Percentiles rank a stretch among this genome's conserved stretches.
Conservation (phyloP, 352 stramenopile genomes). For the Globisporangium takayamanum region DNA sequence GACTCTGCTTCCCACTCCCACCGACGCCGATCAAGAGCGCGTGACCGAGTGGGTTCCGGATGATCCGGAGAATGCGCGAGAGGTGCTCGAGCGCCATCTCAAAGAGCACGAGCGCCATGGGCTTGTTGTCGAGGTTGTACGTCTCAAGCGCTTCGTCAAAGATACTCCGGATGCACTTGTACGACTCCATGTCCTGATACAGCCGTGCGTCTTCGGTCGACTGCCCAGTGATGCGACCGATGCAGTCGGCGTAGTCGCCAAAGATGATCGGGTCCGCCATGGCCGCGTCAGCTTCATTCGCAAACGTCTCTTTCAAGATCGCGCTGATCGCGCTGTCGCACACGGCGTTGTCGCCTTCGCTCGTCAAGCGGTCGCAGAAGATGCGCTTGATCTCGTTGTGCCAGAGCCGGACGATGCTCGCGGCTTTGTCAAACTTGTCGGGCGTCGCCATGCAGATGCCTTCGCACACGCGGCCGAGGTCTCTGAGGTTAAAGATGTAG, state of each 20-base stretch:
- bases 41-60: slow-evolving; percentile 89
- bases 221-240: slow-evolving; percentile 60
- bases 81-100: slow-evolving; percentile 94
- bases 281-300: slow-evolving; percentile 51
- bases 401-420: slow-evolving; percentile 87
- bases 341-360: slow-evolving; percentile 73
- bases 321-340: slow-evolving; percentile 72
- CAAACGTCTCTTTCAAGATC: slow-evolving; percentile 73
- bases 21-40: slow-evolving; percentile 92
- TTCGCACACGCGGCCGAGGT: slow-evolving; percentile 92
- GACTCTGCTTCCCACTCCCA: slow-evolving; percentile 92
- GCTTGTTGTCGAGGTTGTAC: slow-evolving; percentile 94
- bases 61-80: slow-evolving; percentile 90
- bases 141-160: slow-evolving; percentile 92
- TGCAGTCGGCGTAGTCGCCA: slow-evolving; percentile 89
- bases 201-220: slow-evolving; percentile 78
- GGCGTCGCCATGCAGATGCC: slow-evolving; percentile 91
- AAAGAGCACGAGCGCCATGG: slow-evolving; percentile 94
- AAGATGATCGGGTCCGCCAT: slow-evolving; percentile 86
- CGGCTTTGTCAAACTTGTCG: slow-evolving; percentile 74
- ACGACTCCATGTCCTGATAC: slow-evolving; percentile 92
- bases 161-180: slow-evolving; percentile 84
- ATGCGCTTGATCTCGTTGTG: slow-evolving; percentile 91
- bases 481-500: slow-evolving; percentile 96
- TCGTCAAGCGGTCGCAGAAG: slow-evolving; percentile 92